These are phyloP conservation scores for Butyriboletus appendiculatus DNA, from an alignment of 1,284 basidiomycete species.

Conservation along the genomic window DNA sequence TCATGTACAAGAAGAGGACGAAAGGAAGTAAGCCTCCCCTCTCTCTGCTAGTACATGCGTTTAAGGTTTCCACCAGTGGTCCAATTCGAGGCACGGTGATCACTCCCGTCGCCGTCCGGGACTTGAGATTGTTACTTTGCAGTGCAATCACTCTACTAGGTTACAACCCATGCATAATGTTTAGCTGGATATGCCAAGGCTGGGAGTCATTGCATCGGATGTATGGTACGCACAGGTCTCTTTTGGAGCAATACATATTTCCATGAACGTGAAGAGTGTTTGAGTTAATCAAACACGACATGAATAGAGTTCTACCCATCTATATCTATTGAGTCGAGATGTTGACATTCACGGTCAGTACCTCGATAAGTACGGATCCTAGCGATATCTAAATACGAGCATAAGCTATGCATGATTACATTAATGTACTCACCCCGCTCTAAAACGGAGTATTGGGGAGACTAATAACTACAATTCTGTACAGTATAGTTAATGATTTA, in stretches of 20 bases:
- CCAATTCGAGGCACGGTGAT: conserved; percentile 83
- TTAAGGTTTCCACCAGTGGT: conserved; percentile 57
- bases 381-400: conserved; percentile 11
- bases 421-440: conserved; percentile 5
- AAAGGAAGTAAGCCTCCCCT: conserved; percentile 68
- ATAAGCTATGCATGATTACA: conserved; percentile 26
- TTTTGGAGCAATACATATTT: background rate
- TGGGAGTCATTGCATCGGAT: background rate
- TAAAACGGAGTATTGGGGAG: background rate
- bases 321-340: background rate
- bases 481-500: conserved; percentile 15
- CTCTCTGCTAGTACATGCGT: conserved; percentile 11
- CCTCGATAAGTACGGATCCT: background rate
- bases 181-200: background rate
- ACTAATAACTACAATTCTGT: conserved; percentile 12
- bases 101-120: background rate
- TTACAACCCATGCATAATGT: background rate
- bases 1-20: conserved; percentile 99
- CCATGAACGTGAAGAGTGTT: background rate
- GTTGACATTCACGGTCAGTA: background rate
- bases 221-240: background rate
- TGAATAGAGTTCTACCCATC: background rate
- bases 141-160: background rate
- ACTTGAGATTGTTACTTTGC: background rate
- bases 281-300: background rate